Conservation (phyloP, 768 basidiomycete species). For the Pholiota molesta region DNA sequence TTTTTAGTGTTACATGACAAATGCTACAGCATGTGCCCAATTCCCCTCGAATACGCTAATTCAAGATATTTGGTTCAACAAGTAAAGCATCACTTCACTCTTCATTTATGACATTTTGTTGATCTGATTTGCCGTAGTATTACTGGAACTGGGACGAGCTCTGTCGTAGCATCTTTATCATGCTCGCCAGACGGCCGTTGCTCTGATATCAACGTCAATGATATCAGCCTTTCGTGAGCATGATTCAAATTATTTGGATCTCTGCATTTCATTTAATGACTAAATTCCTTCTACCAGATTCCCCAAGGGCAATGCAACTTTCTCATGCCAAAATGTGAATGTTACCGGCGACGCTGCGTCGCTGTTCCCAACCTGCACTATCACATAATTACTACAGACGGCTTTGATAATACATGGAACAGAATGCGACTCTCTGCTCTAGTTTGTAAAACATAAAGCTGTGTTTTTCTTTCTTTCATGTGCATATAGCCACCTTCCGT, state of each 20-base stretch:
- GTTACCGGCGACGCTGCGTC: conserved; percentile 45
- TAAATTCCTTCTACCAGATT: conserved; percentile 26
- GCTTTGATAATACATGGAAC: too few species aligned
- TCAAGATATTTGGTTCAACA: conserved; percentile 58
- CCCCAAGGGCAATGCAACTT: conserved; percentile 46
- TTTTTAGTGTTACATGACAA: conserved; percentile 50
- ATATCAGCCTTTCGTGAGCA: conserved; percentile 47
- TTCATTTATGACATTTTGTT: neutral
- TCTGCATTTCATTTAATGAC: neutral
- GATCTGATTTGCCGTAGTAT: conserved; percentile 37
- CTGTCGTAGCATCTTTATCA: conserved; percentile 53
- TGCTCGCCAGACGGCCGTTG: conserved; percentile 62
- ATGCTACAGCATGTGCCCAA: conserved; percentile 48
- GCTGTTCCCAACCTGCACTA: conserved; percentile 43
- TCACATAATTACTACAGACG: conserved; percentile 21
- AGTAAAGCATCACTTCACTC: conserved; percentile 31
- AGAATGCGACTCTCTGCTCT: too few species aligned
- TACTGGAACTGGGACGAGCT: conserved; percentile 57
- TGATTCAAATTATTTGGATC: neutral
- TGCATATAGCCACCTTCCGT: neutral
- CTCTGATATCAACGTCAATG: conserved; percentile 48
- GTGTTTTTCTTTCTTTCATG: neutral
- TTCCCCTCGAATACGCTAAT: conserved; percentile 59
- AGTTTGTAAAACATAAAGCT: too few species aligned
- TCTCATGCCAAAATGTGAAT: conserved; percentile 57